Percentiles rank a stretch among this genome's conserved stretches.
Evolutionary conservation across 2,329 filamentous ascomycete species (phyloP).

Genomic region (Fusarium papillatum): DNA sequence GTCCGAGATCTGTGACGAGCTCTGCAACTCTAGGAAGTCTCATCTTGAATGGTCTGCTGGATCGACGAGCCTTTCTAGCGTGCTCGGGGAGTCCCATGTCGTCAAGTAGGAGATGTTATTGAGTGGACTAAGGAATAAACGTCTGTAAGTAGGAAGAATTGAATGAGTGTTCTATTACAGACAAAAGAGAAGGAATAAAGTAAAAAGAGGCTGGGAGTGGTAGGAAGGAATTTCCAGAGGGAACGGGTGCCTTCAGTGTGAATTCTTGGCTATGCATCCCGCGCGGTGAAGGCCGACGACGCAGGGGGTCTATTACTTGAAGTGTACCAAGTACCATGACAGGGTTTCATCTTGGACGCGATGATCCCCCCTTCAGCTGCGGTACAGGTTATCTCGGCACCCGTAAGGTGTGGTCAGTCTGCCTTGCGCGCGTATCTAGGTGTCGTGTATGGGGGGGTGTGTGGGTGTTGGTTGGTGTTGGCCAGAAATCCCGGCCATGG

Average conservation of each 20-base stretch:
- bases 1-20: conserved; percentile 2
- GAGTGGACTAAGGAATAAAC: neutral
- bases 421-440: neutral
- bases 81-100: neutral
- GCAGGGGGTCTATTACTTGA: neutral
- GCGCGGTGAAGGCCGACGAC: neutral
- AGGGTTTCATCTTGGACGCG: neutral
- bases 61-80: neutral
- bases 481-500: neutral
- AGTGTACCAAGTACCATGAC: neutral
- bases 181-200: neutral
- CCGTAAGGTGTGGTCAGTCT: neutral
- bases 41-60: neutral
- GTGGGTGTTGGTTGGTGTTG: neutral
- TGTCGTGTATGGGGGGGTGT: neutral
- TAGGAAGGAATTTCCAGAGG: neutral
- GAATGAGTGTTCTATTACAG: neutral
- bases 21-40: neutral
- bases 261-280: neutral
- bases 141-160: neutral
- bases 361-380: neutral
- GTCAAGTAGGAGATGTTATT: neutral
- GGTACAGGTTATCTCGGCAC: neutral
- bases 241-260: neutral
- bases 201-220: neutral